Percentiles rank a stretch among this genome's conserved stretches.
Conservation (phyloP, 2,329 filamentous ascomycete genomes). For the Colletotrichum sp. region DNA sequence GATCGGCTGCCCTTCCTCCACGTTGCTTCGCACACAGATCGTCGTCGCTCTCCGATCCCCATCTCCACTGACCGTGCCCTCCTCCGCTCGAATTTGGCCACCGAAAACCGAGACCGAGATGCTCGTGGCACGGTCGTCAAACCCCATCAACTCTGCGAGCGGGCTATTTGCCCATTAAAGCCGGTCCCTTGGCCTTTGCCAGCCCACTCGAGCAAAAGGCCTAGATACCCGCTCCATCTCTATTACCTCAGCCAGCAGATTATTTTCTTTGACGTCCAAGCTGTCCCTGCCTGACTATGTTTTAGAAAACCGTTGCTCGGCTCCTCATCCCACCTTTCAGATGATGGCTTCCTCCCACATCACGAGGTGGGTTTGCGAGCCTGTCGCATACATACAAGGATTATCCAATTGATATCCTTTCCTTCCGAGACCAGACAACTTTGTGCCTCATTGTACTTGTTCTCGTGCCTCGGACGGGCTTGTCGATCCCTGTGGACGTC, state of each 20-base stretch:
- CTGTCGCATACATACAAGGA: background rate
- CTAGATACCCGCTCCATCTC: background rate
- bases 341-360: background rate
- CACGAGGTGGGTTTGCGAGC: background rate
- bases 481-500: background rate
- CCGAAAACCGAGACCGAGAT: background rate
- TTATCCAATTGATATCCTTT: background rate
- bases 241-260: background rate
- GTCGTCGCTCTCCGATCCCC: background rate
- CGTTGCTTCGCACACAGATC: background rate
- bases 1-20: background rate
- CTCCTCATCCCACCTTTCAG: background rate
- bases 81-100: background rate
- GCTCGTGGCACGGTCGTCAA: background rate
- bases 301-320: slow-evolving; percentile 8
- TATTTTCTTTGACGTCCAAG: background rate
- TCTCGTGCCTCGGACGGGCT: background rate
- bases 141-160: background rate
- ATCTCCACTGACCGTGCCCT: background rate
- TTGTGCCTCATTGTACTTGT: no score
- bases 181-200: background rate
- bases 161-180: background rate
- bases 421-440: background rate
- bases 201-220: background rate
- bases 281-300: background rate